Base-by-base conservation (phyloP, 371 early-diverging fungal genomes). In the Chytridiales sp. region DNA sequence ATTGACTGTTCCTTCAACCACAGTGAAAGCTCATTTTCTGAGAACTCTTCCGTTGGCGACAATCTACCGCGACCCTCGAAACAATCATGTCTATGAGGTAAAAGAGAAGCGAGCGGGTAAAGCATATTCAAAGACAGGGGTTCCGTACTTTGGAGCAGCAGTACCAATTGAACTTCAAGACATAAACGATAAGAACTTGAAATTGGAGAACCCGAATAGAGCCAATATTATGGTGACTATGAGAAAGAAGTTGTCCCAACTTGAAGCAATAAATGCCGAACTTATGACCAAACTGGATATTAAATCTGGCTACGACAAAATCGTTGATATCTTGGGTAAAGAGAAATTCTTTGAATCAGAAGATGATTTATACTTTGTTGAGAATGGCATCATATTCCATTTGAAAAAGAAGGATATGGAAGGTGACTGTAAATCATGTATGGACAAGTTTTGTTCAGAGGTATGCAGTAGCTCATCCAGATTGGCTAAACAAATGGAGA, bases 251-350 rank as follows among this genome's bases (percentile, higher is more conserved):
- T 11, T 13, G 8, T 21, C 32, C 11, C 50, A 50, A 50, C 22
- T 13, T 30, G 50, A 50, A 30, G 13, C 32, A 32, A 50, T 24
- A 50, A 32, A 50, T 24, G 50, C 50, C n/a, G n/a, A n/a, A n/a
- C n/a, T n/a, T n/a, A n/a, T n/a, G 50, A 50, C 50, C 22, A 32
- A 50, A 24, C 50, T 32, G 11, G 50, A 50, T 22, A 30, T 50
- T 31, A 32, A 50, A 50, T 30, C 29, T 53, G 40, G 53, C 34
- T 53, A 53, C 34, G 39, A 53, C 39, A 53, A 53, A 53, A 53
- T 40, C 34, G 24, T 39, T 53, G 39, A 53, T 53, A n/a, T n/a
- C n/a, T n/a, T n/a, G 53, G 39, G 39, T 53, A 40, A 40, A 11
- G 39, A 53, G 5, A 40, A 53, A 21, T 53, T 38, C 39, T 53